A percentile compares a stretch with the other conserved stretches of the same genome.
These are phyloP conservation scores for Gracilaria domingensis DNA, from an alignment of 23 red algal genomes.

Conservation along the genomic window DNA sequence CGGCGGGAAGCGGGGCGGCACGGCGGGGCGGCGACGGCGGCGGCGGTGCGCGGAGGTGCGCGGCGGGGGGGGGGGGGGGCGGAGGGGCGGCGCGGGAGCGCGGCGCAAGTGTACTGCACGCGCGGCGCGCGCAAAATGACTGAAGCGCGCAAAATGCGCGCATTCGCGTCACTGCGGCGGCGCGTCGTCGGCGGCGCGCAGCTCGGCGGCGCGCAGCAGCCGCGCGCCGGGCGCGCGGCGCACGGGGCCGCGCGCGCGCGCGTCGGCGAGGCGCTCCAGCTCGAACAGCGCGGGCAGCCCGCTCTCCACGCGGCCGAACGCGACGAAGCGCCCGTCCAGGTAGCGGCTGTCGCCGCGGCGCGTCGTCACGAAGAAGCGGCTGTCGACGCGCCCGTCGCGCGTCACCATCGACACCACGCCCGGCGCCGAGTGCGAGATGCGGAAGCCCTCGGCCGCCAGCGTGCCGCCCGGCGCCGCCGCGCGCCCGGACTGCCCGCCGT, in stretches of 20 bases:
- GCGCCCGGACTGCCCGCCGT: conserved; percentile 50
- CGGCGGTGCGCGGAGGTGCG: neutral
- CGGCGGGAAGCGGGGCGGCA: too few relatives aligned
- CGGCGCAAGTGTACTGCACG: neutral
- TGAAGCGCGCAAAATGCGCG: too few relatives aligned
- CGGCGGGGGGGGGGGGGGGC: neutral
- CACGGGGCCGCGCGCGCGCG: neutral
- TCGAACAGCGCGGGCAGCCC: conserved; percentile 74
- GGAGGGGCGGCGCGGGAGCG: neutral
- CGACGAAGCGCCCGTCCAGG: conserved; percentile 87
- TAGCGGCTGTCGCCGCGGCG: conserved; percentile 72
- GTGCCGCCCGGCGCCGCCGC: neutral
- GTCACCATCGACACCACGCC: conserved; percentile 71
- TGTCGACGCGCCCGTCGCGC: conserved; percentile 56
- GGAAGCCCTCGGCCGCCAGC: conserved; percentile 29
- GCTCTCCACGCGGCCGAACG: conserved; percentile 83
- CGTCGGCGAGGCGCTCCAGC: conserved; percentile 42
- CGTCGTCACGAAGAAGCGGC: conserved; percentile 72
- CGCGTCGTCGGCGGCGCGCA: too few relatives aligned
- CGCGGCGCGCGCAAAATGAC: too few relatives aligned
- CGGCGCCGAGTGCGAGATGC: conserved; percentile 47
- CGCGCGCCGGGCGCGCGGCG: neutral
- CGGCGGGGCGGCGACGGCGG: neutral
- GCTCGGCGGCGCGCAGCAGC: too few relatives aligned
- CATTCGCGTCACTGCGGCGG: too few relatives aligned